A percentile compares a stretch with the other conserved stretches of the same genome.
Conservation (phyloP, 75 land plant genomes). For the Pinus tabuliformis region DNA sequence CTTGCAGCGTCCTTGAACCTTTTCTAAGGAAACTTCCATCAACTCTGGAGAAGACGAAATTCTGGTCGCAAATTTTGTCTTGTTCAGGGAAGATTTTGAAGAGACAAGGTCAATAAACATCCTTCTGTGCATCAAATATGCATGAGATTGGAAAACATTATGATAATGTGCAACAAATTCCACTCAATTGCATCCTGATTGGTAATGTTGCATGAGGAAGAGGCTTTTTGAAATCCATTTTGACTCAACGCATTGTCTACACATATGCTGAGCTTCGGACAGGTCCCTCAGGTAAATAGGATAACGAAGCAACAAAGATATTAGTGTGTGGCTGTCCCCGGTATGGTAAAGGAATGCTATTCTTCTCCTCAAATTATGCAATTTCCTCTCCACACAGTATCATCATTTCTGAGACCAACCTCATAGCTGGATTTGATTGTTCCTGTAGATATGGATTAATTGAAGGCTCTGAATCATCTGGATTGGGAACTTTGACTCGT, state of each 20-base stretch:
- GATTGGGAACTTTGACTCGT: conserved; percentile 64
- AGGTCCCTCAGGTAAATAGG: conserved; percentile 86
- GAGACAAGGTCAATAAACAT: too few relatives aligned
- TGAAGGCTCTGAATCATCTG: conserved; percentile 73
- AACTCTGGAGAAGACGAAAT: too few relatives aligned
- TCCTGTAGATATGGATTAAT: conserved; percentile 70
- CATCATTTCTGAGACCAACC: conserved; percentile 98
- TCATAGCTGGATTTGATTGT: conserved; percentile 69
- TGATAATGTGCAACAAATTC: too few relatives aligned
- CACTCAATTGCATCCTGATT: too few relatives aligned
- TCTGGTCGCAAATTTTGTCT: too few relatives aligned
- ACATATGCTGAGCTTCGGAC: conserved; percentile 60
- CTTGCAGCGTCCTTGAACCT: too few relatives aligned
- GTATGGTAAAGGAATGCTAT: conserved; percentile 81
- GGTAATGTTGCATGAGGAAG: conserved; percentile 57
- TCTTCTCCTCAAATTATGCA: conserved; percentile 64
- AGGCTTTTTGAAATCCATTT: conserved; percentile 80
- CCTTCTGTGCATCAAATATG: too few relatives aligned
- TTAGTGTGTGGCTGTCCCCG: conserved; percentile 81
- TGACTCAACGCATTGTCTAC: conserved; percentile 70
- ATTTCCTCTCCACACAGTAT: conserved; percentile 93
- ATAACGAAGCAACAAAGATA: conserved; percentile 43
- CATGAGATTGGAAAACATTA: too few relatives aligned
- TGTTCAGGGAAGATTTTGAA: too few relatives aligned
- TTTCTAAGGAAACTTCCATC: too few relatives aligned